Conservation (phyloP, 352 stramenopile species). For the Phytophthora sp. region DNA sequence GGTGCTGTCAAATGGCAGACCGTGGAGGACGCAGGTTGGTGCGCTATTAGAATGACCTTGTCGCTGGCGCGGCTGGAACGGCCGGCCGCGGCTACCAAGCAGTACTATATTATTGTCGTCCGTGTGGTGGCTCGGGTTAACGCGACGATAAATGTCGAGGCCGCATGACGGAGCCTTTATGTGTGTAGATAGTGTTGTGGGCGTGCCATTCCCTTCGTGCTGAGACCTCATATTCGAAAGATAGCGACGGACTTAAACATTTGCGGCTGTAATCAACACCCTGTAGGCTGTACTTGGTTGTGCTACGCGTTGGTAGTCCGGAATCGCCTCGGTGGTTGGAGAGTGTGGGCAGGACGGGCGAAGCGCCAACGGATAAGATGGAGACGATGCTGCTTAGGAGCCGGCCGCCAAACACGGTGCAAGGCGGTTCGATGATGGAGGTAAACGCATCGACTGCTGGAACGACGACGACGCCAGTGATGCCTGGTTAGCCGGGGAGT, state of each 20-base stretch:
- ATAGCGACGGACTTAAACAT: conserved; percentile 35
- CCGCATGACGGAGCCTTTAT: conserved; percentile 40
- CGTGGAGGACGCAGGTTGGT: conserved; percentile 29
- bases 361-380: conserved; percentile 40
- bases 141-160: conserved; percentile 32
- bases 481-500: neutral
- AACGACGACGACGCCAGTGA: neutral
- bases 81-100: conserved; percentile 28
- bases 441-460: neutral
- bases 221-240: conserved; percentile 42
- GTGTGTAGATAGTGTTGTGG: conserved; percentile 39
- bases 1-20: conserved; percentile 37
- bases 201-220: conserved; percentile 32
- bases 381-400: conserved; percentile 15
- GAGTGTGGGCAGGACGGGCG: conserved; percentile 26
- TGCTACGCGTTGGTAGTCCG: conserved; percentile 32
- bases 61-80: conserved; percentile 33
- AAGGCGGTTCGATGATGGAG: neutral
- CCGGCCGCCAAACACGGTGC: neutral
- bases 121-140: conserved; percentile 38
- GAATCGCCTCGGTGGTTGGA: conserved; percentile 55
- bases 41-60: conserved; percentile 36
- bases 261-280: no score
- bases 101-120: conserved; percentile 37
- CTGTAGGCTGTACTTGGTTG: conserved; percentile 31